A percentile compares a stretch with the other conserved stretches of the same genome.
Evolutionary conservation across 2,329 filamentous ascomycete genomes (phyloP).

Genomic region (Zymoseptoria crescenta): DNA sequence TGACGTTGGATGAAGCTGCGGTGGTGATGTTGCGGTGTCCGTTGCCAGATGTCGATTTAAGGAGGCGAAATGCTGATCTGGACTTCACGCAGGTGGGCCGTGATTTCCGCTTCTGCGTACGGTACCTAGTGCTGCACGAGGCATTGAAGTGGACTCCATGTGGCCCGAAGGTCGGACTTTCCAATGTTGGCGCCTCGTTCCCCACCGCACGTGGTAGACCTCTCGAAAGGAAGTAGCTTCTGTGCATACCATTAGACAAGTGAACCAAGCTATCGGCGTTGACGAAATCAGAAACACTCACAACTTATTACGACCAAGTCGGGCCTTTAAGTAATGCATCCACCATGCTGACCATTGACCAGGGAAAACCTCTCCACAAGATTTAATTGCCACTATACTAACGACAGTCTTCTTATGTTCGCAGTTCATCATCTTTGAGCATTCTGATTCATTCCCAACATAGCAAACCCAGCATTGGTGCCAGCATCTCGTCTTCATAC

Average conservation of each 20-base stretch:
- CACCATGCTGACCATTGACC: not conserved
- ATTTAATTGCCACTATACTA: too few species aligned
- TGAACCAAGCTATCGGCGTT: not conserved
- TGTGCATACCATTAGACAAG: not conserved
- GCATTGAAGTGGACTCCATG: not conserved
- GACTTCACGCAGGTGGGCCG: too few species aligned
- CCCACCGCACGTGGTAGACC: not conserved
- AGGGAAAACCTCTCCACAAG: too few species aligned
- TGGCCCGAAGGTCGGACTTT: not conserved
- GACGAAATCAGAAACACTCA: not conserved
- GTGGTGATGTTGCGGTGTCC: too few species aligned
- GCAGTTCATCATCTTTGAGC: too few species aligned
- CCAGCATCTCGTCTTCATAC: not conserved
- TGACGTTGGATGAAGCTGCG: too few species aligned
- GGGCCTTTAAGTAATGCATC: not conserved
- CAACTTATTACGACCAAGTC: not conserved
- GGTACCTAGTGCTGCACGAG: too few species aligned
- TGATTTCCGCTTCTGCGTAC: too few species aligned
- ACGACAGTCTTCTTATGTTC: not conserved
- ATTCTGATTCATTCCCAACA: too few species aligned
- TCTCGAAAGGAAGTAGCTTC: not conserved
- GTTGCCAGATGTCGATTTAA: too few species aligned
- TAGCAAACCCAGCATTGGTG: too few species aligned
- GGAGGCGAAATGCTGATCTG: too few species aligned
- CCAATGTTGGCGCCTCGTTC: not conserved